Percentiles rank a stretch among this genome's conserved stretches.
phyloP scores from a whole-genome alignment of 2,329 filamentous ascomycete species.

The Mycocentrospora acerina region DNA sequence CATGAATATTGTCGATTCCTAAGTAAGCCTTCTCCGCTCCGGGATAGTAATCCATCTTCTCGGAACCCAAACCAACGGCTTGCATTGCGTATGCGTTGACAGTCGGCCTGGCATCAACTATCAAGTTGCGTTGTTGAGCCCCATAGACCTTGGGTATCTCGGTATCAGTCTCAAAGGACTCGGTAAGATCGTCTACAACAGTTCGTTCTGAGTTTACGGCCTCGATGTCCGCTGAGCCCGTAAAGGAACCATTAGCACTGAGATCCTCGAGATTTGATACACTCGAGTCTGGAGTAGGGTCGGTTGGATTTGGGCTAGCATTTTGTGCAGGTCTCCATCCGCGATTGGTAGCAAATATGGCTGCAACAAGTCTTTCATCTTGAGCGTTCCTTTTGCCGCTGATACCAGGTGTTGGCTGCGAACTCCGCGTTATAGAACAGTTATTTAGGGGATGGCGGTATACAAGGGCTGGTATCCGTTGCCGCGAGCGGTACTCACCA shows the following conservation, averaged over 20 bases:
- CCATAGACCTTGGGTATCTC: constrained; percentile 66
- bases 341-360: constrained; percentile 76
- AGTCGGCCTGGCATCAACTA: constrained; percentile 91
- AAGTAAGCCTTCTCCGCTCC: constrained; percentile 89
- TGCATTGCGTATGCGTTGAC: constrained; percentile 96
- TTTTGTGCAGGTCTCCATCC: constrained; percentile 34
- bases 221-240: constrained; percentile 32
- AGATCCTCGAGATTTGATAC: constrained; percentile 34
- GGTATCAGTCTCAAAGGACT: constrained; percentile 40
- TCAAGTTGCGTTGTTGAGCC: constrained; percentile 89
- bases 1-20: constrained; percentile 97
- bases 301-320: constrained; percentile 25
- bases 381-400: constrained; percentile 88
- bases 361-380: constrained; percentile 88
- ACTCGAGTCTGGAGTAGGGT: constrained; percentile 35
- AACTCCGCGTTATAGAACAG: constrained; percentile 92
- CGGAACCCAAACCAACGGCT: constrained; percentile 86
- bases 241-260: constrained; percentile 38
- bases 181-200: constrained; percentile 29
- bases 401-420: constrained; percentile 86
- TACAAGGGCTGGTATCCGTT: constrained; percentile 83
- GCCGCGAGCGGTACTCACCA: constrained; percentile 81
- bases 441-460: constrained; percentile 98
- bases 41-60: constrained; percentile 97
- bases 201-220: constrained; percentile 14